Conservation (phyloP, 192 early-diverging fungal genomes). For the Rhizophlyctis rosea region DNA sequence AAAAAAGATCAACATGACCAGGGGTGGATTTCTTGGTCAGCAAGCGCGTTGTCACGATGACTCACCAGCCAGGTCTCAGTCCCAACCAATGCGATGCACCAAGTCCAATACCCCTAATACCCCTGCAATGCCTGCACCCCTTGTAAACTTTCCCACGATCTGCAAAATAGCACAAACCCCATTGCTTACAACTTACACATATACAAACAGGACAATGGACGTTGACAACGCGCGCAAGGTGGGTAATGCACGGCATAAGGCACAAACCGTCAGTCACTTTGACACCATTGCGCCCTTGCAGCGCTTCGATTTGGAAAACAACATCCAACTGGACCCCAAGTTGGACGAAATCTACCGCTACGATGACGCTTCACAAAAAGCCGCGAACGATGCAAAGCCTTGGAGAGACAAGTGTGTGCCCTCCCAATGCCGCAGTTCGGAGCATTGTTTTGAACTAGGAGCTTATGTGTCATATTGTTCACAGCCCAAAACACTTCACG, state of each 20-base stretch:
- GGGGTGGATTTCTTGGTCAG: no score
- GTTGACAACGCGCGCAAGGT: slow-evolving; percentile 14
- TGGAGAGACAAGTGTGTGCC: slow-evolving; percentile 81
- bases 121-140: no score
- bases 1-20: no score
- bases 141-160: no score
- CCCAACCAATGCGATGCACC: no score
- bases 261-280: not conserved
- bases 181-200: no score
- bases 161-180: no score
- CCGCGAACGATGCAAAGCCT: slow-evolving; percentile 60
- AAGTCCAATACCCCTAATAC: no score
- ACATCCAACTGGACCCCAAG: slow-evolving; percentile 63
- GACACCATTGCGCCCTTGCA: not conserved
- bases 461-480: not conserved
- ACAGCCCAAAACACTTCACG: slow-evolving; percentile 80
- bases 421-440: not conserved
- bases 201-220: slow-evolving; percentile 19
- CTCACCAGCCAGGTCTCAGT: no score
- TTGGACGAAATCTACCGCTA: slow-evolving; percentile 70
- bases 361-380: slow-evolving; percentile 66
- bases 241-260: not conserved
- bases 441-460: not conserved
- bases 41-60: no score
- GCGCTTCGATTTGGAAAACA: slow-evolving; percentile 65